Evolutionary conservation across 2,329 filamentous ascomycete species (phyloP), one percentile per base, ranked within the genome.

Genomic region (Verticillium dahliae): DNA sequence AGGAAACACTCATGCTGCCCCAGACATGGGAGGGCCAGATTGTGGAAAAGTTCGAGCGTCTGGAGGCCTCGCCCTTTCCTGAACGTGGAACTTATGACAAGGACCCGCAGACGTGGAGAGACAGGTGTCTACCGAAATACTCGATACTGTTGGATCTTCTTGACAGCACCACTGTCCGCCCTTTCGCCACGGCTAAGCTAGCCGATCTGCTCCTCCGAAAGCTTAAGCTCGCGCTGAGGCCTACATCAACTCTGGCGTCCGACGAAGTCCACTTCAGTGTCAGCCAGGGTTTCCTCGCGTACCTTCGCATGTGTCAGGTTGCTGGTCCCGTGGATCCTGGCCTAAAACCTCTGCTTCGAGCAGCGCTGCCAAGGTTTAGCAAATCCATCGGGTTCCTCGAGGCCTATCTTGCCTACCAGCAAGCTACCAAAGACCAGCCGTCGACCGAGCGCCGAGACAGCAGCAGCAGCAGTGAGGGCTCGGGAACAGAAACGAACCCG

Each of bases 21-120:
- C 85, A 87, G 66, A 84, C 81, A 18, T 92, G 90, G 89, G 90
- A 91, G 70, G 83, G 88, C 65, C 85, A 88, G 63, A 90, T 94
- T 59, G 83, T 88, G 41, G 82, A 83, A 65, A 88, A 86, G 65
- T 91, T 94, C 66, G 84, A 88, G 67, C 77, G 80, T 18, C 74
- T 90, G 15, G 86, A 88, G 68, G 79, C 83, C 11, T 86, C 84
- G 0, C 85, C 86, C 0, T 89, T 89, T 60, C 86, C 86, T 0
- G 86, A 89, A 67, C 80, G 83, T 65, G 84, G 83, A 4, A 81
- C 82, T 22, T 85, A 86, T 67, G 81, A 86, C 63, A 85, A 86
- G 67, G 84, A 87, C 67, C 81, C 84, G 0, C 81, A 83, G 65
- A 82, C 80, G 4, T 88, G 85, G 86, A 80, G 82, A 62, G 82